Conservation (phyloP, 306 rosid genomes). For the Prunus davidiana region DNA sequence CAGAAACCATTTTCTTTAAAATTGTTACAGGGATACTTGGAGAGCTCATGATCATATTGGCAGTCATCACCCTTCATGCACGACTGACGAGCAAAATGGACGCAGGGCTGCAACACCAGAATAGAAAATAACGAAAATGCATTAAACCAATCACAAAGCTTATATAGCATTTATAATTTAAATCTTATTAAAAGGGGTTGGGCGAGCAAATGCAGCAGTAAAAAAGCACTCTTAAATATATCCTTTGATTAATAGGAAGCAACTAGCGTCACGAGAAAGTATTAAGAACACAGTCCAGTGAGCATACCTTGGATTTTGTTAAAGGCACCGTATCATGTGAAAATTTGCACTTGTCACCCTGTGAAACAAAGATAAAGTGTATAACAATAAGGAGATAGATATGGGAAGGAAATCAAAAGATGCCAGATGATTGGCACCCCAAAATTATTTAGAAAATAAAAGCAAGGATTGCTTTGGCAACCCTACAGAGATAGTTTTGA, state of each 20-base stretch:
- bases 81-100: conserved; percentile 57
- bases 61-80: conserved; percentile 97
- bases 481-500: not conserved
- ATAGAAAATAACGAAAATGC: conserved; percentile 9
- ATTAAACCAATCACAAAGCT: not conserved
- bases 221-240: not conserved
- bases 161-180: not conserved
- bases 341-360: conserved; percentile 85
- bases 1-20: conserved; percentile 63
- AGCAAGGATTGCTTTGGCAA: not conserved
- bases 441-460: not conserved
- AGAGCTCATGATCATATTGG: conserved; percentile 80
- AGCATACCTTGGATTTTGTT: conserved; percentile 70
- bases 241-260: not conserved
- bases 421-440: not conserved
- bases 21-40: conserved; percentile 73
- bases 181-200: not conserved
- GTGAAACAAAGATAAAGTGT: conserved; percentile 29
- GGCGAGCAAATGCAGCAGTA: not conserved
- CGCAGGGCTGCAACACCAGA: conserved; percentile 68
- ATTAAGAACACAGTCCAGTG: conserved; percentile 6
- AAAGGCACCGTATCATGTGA: conserved; percentile 71
- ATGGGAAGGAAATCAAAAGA: conserved; percentile 17
- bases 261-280: not conserved
- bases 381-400: not conserved